phyloP scores from a whole-genome alignment of 164 flowering plant genomes.

The Piper longum region DNA sequence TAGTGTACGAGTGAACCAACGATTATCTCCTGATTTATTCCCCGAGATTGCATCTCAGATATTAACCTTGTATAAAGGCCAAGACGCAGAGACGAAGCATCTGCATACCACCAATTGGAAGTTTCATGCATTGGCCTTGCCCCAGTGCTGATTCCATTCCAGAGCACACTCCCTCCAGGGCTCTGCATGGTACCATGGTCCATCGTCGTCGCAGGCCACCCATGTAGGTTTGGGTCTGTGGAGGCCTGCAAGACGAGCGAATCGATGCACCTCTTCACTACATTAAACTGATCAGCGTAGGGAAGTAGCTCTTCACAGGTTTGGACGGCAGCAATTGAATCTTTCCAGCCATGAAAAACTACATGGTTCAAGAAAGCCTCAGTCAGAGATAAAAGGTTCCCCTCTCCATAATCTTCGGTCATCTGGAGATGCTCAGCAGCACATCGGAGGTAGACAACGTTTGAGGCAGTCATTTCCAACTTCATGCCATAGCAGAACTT shows the following conservation, averaged over 20 bases:
- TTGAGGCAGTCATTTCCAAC: constrained; percentile 76
- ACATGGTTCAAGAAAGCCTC: constrained; percentile 76
- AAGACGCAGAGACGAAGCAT: constrained; percentile 60
- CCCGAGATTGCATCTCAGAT: constrained; percentile 66
- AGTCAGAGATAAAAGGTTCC: constrained; percentile 57
- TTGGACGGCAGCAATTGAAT: constrained; percentile 68
- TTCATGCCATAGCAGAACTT: constrained; percentile 93
- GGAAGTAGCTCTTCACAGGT: constrained; percentile 65
- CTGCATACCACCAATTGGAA: constrained; percentile 96
- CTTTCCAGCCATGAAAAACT: constrained; percentile 72
- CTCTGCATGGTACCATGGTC: constrained; percentile 87
- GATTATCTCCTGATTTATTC: constrained; percentile 54
- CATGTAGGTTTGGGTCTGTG: constrained; percentile 74
- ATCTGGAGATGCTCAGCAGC: constrained; percentile 81
- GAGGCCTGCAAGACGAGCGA: constrained; percentile 63
- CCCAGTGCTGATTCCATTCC: constrained; percentile 97
- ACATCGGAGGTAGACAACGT: constrained; percentile 74
- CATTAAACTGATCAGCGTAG: constrained; percentile 61
- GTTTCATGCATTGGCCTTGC: constrained; percentile 57
- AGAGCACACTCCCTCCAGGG: constrained; percentile 80
- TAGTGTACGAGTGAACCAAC: constrained; percentile 60
- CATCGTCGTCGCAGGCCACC: constrained; percentile 64
- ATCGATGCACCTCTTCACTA: constrained; percentile 63
- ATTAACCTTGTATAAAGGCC: constrained; percentile 61
- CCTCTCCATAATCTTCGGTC: constrained; percentile 87